Conservation (phyloP, 1,139 yeast genomes). For the Yamadazyma dendronema region DNA sequence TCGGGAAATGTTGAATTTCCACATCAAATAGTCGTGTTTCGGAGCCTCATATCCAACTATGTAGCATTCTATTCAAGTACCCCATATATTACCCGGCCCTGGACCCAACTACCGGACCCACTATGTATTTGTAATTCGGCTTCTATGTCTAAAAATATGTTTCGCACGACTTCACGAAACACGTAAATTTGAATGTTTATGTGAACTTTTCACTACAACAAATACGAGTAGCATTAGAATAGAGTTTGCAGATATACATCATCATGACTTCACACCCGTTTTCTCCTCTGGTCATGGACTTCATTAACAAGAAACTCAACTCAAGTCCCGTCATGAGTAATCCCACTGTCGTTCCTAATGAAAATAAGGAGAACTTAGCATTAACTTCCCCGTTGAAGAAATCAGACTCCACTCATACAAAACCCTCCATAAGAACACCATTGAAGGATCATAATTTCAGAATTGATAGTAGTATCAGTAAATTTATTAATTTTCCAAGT, state of each 20-base stretch:
- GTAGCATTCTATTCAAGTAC: no score
- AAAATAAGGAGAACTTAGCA: constrained; percentile 8
- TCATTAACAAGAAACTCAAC: constrained; percentile 5
- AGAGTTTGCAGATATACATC: not conserved
- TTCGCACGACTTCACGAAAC: constrained; percentile 3
- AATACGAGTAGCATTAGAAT: not conserved
- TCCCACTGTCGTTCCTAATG: constrained; percentile 1
- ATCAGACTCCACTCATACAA: not conserved
- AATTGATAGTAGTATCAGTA: constrained; percentile 8
- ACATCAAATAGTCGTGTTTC: no score
- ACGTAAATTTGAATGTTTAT: constrained; percentile 1
- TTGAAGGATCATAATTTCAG: constrained; percentile 2
- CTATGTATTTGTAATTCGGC: no score
- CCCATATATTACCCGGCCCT: no score
- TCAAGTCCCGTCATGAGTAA: constrained; percentile 4
- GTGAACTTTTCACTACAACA: not conserved
- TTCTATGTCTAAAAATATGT: no score
- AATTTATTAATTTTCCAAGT: constrained; percentile 7
- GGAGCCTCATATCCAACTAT: no score
- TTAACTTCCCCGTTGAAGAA: constrained; percentile 10
- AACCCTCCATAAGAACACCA: constrained; percentile 6
- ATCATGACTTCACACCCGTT: constrained; percentile 1
- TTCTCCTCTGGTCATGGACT: constrained; percentile 4
- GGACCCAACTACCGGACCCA: no score
- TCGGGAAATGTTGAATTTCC: no score